Percentiles rank a stretch among this genome's conserved stretches.
Conservation (phyloP, 805 yeast genomes). For the Lipomyces kockii region DNA sequence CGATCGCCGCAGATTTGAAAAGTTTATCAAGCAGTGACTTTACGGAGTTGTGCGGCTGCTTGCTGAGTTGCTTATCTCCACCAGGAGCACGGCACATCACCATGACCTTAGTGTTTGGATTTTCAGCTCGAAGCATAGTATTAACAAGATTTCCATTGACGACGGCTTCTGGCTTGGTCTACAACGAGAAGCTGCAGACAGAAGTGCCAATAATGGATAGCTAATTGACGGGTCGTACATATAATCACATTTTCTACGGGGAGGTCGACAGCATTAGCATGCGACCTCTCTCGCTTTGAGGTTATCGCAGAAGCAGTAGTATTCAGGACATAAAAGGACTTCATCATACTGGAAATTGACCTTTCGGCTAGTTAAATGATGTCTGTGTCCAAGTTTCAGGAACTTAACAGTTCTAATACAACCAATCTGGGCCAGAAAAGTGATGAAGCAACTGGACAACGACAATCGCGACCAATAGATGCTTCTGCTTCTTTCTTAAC, state of each 20-base stretch:
- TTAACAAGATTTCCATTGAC: not conserved
- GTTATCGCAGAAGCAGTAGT: not conserved
- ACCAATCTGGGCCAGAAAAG: not conserved
- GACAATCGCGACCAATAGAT: not conserved
- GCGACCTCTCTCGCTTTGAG: not conserved
- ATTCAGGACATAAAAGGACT: not conserved
- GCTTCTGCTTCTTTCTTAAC: constrained; percentile 1
- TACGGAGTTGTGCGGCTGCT: not conserved
- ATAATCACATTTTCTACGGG: not conserved
- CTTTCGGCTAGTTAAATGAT: not conserved
- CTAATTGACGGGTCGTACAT: not conserved
- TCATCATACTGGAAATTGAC: not conserved
- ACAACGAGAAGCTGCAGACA: not conserved
- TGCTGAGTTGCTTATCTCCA: not conserved
- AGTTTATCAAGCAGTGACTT: not conserved
- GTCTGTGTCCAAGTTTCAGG: not conserved
- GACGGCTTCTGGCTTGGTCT: not conserved
- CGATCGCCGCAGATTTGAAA: not conserved
- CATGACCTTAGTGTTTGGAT: too few species aligned
- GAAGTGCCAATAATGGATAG: not conserved
- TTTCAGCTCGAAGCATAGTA: not conserved
- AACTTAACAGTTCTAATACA: not conserved
- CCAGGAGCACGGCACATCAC: not conserved
- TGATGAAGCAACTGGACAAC: not conserved
- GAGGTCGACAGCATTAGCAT: not conserved